A percentile compares a stretch with the other conserved stretches of the same genome.
Conservation (phyloP, 2,329 filamentous ascomycete genomes). For the Aspergillus sojae region DNA sequence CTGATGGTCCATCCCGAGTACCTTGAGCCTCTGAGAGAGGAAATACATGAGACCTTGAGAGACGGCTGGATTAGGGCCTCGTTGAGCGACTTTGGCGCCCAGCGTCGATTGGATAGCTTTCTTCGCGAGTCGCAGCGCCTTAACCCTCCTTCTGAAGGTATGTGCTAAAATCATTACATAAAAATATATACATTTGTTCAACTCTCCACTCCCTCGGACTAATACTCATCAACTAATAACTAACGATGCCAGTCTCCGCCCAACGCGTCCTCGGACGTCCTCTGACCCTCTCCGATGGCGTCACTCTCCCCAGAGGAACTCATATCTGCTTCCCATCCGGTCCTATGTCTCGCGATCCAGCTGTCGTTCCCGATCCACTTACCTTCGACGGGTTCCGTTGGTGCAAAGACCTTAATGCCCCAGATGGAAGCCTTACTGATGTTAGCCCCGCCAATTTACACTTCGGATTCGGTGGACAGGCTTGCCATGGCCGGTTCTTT, state of each 20-base stretch:
- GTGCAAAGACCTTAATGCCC: constrained; percentile 22
- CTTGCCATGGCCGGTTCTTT: constrained; percentile 32
- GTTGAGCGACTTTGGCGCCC: constrained; percentile 20
- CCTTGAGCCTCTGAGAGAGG: constrained; percentile 53
- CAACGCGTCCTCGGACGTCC: constrained; percentile 31
- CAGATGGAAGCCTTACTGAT: constrained; percentile 23
- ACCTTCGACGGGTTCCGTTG: constrained; percentile 34
- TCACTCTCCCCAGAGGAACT: constrained; percentile 25
- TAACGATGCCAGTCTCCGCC: constrained; percentile 25
- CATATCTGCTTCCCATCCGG: constrained; percentile 35
- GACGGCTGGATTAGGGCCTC: constrained; percentile 30
- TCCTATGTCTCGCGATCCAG: constrained; percentile 30
- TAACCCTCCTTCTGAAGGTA: constrained; percentile 32
- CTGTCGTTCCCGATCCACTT: constrained; percentile 22
- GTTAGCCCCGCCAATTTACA: constrained; percentile 27
- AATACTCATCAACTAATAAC: not conserved
- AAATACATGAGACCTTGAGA: constrained; percentile 41
- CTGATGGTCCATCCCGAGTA: constrained; percentile 55
- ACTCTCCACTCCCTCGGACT: too few relatives aligned
- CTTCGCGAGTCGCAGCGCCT: constrained; percentile 34
- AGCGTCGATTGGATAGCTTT: constrained; percentile 32
- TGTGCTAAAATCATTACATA: not conserved
- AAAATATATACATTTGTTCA: not conserved
- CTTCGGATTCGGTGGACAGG: constrained; percentile 30
- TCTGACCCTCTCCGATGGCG: constrained; percentile 28